Conservation (phyloP, 2,329 filamentous ascomycete genomes). For the Madurella fahalii region DNA sequence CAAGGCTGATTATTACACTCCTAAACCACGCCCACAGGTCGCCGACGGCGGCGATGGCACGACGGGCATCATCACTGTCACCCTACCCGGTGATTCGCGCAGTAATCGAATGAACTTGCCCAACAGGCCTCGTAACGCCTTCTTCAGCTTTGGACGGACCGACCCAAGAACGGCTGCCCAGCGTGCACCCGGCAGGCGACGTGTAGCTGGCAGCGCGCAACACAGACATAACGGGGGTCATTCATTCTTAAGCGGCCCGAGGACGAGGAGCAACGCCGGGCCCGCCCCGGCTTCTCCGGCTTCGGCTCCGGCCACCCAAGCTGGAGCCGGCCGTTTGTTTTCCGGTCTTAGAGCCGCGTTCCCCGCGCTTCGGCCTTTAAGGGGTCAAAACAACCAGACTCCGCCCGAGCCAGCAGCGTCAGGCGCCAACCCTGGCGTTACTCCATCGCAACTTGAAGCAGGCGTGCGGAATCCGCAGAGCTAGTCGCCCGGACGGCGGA, state of each 20-base stretch:
- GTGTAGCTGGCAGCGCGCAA: not conserved
- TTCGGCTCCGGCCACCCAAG: not conserved
- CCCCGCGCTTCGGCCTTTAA: constrained; percentile 16
- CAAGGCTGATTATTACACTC: constrained; percentile 96
- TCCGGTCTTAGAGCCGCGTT: constrained; percentile 16
- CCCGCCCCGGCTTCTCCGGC: not conserved
- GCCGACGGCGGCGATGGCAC: constrained; percentile 38
- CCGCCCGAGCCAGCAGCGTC: constrained; percentile 23
- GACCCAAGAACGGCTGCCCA: constrained; percentile 5
- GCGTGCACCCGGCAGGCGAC: not conserved
- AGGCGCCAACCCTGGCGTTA: constrained; percentile 27
- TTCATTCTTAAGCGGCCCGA: not conserved
- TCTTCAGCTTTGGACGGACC: constrained; percentile 24
- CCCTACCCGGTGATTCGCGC: constrained; percentile 26
- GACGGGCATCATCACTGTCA: constrained; percentile 30
- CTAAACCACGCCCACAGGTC: constrained; percentile 69
- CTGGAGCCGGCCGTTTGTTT: constrained; percentile 5
- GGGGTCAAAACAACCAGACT: constrained; percentile 22
- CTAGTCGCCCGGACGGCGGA: not conserved
- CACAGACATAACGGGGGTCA: not conserved
- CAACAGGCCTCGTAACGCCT: constrained; percentile 18
- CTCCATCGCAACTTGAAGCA: constrained; percentile 35
- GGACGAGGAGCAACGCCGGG: not conserved
- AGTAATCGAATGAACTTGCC: constrained; percentile 47
- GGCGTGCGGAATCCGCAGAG: constrained; percentile 24